A percentile compares a stretch with the other conserved stretches of the same genome.
phyloP scores from a whole-genome alignment of 306 rosid genomes.

The Geum urbanum region DNA sequence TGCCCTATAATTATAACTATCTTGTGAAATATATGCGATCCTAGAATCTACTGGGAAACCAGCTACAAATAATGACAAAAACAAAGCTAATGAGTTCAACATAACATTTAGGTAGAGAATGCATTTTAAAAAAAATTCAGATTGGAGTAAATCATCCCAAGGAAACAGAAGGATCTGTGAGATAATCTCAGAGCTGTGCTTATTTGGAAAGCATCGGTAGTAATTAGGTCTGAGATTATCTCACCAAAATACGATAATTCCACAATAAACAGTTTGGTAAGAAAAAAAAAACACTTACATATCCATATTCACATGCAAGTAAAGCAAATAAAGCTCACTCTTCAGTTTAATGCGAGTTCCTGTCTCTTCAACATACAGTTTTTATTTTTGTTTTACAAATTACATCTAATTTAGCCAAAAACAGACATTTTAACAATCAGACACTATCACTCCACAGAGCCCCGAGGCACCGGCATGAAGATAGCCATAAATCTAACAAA shows the following conservation, averaged over 20 bases:
- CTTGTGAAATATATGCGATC: background rate
- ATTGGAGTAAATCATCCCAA: background rate
- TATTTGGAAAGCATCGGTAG: no score
- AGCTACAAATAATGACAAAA: background rate
- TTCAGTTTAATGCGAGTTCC: background rate
- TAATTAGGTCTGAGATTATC: no score
- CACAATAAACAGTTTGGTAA: no score
- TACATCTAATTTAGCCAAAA: background rate
- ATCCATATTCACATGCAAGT: no score
- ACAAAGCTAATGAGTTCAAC: background rate
- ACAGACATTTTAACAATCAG: background rate
- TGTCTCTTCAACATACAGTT: background rate
- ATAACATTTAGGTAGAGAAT: background rate
- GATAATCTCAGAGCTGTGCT: no score
- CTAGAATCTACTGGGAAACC: background rate
- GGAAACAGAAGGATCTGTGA: background rate
- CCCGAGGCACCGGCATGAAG: background rate
- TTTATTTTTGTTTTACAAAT: no score
- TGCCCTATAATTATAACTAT: background rate
- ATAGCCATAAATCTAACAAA: background rate
- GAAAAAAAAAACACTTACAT: no score
- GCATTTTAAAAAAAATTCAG: background rate
- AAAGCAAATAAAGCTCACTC: background rate
- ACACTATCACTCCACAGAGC: background rate
- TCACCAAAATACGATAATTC: no score